These are phyloP conservation scores for Aspergillus fumigatiaffinis DNA, from an alignment of 2,329 filamentous ascomycete genomes.

Conservation along the genomic window DNA sequence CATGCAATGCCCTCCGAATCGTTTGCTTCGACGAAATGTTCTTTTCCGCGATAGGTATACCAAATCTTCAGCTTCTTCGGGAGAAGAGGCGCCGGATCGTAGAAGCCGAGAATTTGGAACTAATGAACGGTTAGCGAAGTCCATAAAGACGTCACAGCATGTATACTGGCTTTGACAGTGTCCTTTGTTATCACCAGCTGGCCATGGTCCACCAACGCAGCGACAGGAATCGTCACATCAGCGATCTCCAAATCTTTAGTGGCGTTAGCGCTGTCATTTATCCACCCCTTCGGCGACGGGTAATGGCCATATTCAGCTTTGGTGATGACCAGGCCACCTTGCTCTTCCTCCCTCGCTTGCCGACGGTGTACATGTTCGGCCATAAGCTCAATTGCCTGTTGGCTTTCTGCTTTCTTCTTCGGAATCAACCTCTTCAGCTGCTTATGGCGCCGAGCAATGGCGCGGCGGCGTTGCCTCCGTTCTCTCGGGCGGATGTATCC, in stretches of 20 bases:
- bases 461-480: constrained; percentile 31
- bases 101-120: constrained; percentile 42
- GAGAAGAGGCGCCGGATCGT: constrained; percentile 41
- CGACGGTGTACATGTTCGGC: constrained; percentile 35
- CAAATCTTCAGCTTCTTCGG: constrained; percentile 39
- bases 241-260: constrained; percentile 24
- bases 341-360: constrained; percentile 32
- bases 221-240: constrained; percentile 44
- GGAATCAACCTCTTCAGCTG: constrained; percentile 34
- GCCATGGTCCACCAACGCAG: constrained; percentile 40
- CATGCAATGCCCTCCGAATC: constrained; percentile 36
- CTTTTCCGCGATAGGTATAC: constrained; percentile 39
- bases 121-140: constrained; percentile 20
- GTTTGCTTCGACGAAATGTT: constrained; percentile 36
- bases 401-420: constrained; percentile 34
- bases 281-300: constrained; percentile 23
- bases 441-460: constrained; percentile 33
- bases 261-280: constrained; percentile 15
- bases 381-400: constrained; percentile 40
- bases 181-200: constrained; percentile 37
- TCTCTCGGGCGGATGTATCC: constrained; percentile 38
- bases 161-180: constrained; percentile 32
- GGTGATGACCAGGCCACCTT: constrained; percentile 37
- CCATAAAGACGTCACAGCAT: background rate
- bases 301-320: constrained; percentile 41